These are phyloP conservation scores for Ogataea nonfermentans DNA, from an alignment of 805 yeast genomes.

Conservation along the genomic window DNA sequence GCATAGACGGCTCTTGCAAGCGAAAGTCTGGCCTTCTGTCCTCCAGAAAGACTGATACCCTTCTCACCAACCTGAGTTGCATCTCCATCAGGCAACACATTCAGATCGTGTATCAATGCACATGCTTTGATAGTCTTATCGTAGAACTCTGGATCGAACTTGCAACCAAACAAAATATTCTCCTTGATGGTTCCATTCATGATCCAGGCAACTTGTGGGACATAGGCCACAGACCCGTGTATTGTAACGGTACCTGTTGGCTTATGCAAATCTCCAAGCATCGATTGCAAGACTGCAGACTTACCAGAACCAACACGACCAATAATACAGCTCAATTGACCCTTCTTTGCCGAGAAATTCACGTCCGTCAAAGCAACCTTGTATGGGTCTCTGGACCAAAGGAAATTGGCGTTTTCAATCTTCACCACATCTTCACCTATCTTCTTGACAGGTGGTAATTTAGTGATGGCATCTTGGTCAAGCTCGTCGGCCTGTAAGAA, in stretches of 20 bases:
- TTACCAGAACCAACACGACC: slow-evolving; percentile 93
- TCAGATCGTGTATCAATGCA: slow-evolving; percentile 75
- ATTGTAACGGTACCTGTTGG: slow-evolving; percentile 68
- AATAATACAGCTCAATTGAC: slow-evolving; percentile 79
- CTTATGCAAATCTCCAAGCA: slow-evolving; percentile 80
- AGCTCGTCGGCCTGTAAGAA: slow-evolving; percentile 77
- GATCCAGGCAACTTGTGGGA: slow-evolving; percentile 92
- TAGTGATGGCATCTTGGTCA: slow-evolving; percentile 64
- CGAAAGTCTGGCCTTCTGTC: slow-evolving; percentile 91
- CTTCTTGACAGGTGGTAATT: slow-evolving; percentile 43
- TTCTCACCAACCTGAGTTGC: slow-evolving; percentile 91
- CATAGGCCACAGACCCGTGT: slow-evolving; percentile 83
- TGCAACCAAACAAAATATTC: slow-evolving; percentile 83
- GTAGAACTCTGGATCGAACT: slow-evolving; percentile 75
- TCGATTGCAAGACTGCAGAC: slow-evolving; percentile 73
- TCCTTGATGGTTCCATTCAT: slow-evolving; percentile 90
- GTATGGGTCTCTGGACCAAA: slow-evolving; percentile 75
- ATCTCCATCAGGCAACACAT: slow-evolving; percentile 80
- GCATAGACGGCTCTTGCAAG: slow-evolving; percentile 93
- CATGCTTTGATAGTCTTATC: slow-evolving; percentile 80
- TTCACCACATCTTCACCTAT: slow-evolving; percentile 67
- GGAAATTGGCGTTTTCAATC: slow-evolving; percentile 65
- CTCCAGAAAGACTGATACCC: slow-evolving; percentile 92
- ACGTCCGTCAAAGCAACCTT: slow-evolving; percentile 66
- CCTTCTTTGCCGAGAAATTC: slow-evolving; percentile 63